Evolutionary conservation across 2,329 filamentous ascomycete species (phyloP).

Genomic region (Microdochium trichocladiopsis): DNA sequence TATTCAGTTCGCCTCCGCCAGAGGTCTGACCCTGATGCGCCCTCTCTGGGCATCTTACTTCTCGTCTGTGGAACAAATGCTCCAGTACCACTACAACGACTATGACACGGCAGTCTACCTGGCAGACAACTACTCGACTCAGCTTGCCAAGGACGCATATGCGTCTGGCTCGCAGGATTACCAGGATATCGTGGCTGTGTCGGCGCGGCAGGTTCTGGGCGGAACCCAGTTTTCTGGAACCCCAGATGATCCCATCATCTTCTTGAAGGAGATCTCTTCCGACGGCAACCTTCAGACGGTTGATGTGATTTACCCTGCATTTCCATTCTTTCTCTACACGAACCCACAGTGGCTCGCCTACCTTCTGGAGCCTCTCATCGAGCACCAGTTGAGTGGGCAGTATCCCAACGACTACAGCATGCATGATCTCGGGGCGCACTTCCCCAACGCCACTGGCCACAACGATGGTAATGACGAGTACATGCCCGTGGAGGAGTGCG

Average conservation of each 20-base stretch:
- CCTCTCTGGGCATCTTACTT: constrained; percentile 79
- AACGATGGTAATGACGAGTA: constrained; percentile 62
- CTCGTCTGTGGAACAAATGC: constrained; percentile 49
- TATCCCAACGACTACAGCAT: constrained; percentile 79
- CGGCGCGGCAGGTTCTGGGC: constrained; percentile 73
- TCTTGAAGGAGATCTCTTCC: constrained; percentile 80
- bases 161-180: constrained; percentile 69
- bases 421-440: constrained; percentile 67
- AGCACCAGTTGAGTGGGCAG: constrained; percentile 75
- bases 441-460: constrained; percentile 72
- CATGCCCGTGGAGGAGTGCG: constrained; percentile 70
- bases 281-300: constrained; percentile 83
- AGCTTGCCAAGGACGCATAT: constrained; percentile 64
- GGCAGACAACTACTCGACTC: constrained; percentile 66
- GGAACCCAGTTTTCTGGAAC: constrained; percentile 71
- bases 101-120: constrained; percentile 56
- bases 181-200: constrained; percentile 69
- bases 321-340: constrained; percentile 81
- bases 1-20: constrained; percentile 69
- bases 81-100: constrained; percentile 71
- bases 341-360: constrained; percentile 77
- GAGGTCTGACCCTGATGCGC: constrained; percentile 70
- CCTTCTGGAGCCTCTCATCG: constrained; percentile 70
- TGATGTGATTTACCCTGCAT: constrained; percentile 80
- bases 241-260: constrained; percentile 64